Evolutionary conservation across 2,329 filamentous ascomycete genomes (phyloP).

Genomic region (Coniochaeta prunicola): DNA sequence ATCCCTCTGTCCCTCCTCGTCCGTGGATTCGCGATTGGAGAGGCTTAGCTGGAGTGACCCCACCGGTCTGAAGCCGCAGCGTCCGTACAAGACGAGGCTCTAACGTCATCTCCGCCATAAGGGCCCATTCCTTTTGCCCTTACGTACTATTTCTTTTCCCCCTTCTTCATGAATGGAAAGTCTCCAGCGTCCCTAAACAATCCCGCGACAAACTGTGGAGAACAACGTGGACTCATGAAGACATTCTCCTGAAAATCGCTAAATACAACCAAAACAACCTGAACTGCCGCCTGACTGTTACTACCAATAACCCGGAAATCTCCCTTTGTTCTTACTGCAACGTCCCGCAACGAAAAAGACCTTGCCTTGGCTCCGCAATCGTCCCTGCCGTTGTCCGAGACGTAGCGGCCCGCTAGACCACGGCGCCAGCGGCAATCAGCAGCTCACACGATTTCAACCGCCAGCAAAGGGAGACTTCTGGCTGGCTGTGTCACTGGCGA

Average conservation of each 20-base stretch:
- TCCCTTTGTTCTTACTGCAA: neutral
- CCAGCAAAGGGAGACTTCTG: neutral
- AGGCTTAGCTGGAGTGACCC: neutral
- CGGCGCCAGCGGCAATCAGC: neutral
- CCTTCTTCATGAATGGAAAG: neutral
- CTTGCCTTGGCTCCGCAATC: neutral
- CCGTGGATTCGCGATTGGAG: neutral
- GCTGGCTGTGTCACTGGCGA: neutral
- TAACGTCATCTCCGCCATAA: neutral
- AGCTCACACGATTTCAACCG: neutral
- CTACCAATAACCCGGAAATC: neutral
- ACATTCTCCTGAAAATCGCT: neutral
- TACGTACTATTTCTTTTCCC: neutral
- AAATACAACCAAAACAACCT: neutral
- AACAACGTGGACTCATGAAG: neutral
- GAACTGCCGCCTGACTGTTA: too few relatives aligned
- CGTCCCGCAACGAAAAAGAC: neutral
- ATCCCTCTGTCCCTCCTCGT: neutral
- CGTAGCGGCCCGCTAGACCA: neutral
- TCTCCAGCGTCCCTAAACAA: neutral
- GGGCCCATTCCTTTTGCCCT: neutral
- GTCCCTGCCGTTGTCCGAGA: neutral
- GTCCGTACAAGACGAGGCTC: neutral
- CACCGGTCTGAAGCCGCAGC: neutral
- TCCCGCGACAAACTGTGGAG: neutral